Evolutionary conservation across 2,329 filamentous ascomycete species (phyloP), one percentile per base, ranked within the genome.

Genomic region (Aspergillus eucalypticola): DNA sequence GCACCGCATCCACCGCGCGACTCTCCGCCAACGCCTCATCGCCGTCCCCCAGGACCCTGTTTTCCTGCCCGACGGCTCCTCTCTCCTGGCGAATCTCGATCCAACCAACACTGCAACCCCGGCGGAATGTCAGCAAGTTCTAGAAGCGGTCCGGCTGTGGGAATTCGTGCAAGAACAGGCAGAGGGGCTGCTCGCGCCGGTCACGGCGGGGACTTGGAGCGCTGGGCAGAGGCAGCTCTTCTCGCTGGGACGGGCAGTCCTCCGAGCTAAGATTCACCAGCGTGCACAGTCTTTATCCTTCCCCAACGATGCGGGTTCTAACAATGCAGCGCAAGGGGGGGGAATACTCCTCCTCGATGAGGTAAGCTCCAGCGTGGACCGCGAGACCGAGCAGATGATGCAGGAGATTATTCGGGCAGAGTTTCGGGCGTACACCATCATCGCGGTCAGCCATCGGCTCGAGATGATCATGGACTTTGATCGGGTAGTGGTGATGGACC

Each of bases 31-130:
- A 44, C 79, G 78, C 0, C 71, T 86, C 39, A 82, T 84, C 48
- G 80, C 82, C 5, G 71, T 86, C 1, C 82, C 84, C 0, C 84
- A 86, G 66, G 84, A 86, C 3, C 69, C 82, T 0, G 78, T 83
- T 3, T 84, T 86, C 68, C 69, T 85, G 1, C 79, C 79, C 0
- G 79, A 77, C 35, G 77, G 74, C 5, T 77, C 73, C 49, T 76
- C 73, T 1, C 73, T 81, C 61, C 71, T 69, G 27, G 54, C 68
- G 6, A 82, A 84, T 57, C 73, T 83, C 0, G 63, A 82, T 83
- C 59, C 79, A 13, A 29, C 46, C 46, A 15, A 25, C 46, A 27
- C 27, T n/a, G 27, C 81, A 32, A 54, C 59, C n/a, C 49, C 54
- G 3, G 17, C 25, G 11, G 54, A 60, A 46, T 60, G 59, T 32